Conservation (phyloP, 2,329 filamentous ascomycete genomes). For the Massarina eburnea region DNA sequence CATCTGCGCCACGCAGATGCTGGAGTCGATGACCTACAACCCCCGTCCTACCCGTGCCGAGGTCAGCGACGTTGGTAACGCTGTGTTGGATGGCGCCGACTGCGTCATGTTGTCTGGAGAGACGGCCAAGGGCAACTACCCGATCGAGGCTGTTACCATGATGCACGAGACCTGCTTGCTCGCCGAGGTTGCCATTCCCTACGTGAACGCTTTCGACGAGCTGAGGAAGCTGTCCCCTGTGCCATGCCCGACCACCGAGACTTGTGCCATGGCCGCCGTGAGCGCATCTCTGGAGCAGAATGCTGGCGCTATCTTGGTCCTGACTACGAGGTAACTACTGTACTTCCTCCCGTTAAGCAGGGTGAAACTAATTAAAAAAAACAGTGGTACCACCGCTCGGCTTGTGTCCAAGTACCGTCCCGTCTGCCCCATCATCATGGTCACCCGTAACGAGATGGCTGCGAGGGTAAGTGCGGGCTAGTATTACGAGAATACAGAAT, state of each 20-base stretch:
- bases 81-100: conserved; percentile 95
- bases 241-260: conserved; percentile 86
- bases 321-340: conserved; percentile 75
- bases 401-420: conserved; percentile 98
- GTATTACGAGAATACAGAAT: background rate
- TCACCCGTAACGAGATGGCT: conserved; percentile 82
- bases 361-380: conserved; percentile 18
- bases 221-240: conserved; percentile 79
- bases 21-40: conserved; percentile 99
- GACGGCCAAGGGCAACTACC: conserved; percentile 97
- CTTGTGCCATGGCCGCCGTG: conserved; percentile 95
- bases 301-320: conserved; percentile 90
- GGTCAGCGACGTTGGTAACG: conserved; percentile 98
- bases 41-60: conserved; percentile 96
- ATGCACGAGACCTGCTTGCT: conserved; percentile 98
- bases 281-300: conserved; percentile 94
- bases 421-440: conserved; percentile 99
- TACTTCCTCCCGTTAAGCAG: conserved; percentile 1
- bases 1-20: conserved; percentile 99
- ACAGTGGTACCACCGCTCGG: conserved; percentile 84
- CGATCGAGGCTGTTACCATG: conserved; percentile 87
- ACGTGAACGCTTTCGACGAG: conserved; percentile 96
- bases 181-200: conserved; percentile 95
- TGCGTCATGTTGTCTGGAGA: conserved; percentile 99
- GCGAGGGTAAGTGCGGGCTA: conserved; percentile 59